These are phyloP conservation scores for Hibiscus trionum DNA, from an alignment of 345 rosid genomes.

Conservation along the genomic window DNA sequence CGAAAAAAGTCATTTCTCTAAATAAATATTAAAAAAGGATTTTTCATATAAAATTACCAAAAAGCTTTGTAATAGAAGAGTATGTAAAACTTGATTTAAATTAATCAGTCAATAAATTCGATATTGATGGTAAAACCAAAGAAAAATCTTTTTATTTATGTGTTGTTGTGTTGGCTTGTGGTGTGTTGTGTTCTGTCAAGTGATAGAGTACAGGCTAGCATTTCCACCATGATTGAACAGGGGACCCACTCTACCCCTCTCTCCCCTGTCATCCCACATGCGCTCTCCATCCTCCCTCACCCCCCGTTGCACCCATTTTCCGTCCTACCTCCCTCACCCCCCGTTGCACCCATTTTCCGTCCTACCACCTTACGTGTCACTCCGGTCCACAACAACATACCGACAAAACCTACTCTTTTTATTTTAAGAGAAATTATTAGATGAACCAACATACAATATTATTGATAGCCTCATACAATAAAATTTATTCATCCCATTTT, in stretches of 20 bases:
- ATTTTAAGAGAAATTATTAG: too few species aligned
- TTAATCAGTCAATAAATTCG: too few species aligned
- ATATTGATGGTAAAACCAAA: too few species aligned
- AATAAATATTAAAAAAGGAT: too few species aligned
- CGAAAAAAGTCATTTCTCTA: too few species aligned
- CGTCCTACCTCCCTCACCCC: constrained; percentile 12
- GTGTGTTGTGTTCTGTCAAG: constrained; percentile 38
- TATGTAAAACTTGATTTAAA: too few species aligned
- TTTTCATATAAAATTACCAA: too few species aligned
- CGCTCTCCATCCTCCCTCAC: constrained; percentile 27
- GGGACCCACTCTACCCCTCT: constrained; percentile 26
- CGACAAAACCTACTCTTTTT: background rate
- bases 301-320: background rate
- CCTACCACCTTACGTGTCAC: constrained; percentile 9
- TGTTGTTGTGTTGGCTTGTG: background rate
- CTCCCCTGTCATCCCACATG: constrained; percentile 59
- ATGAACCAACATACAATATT: too few species aligned
- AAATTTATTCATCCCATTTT: too few species aligned
- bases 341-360: background rate
- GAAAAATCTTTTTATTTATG: too few species aligned
- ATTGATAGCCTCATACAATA: too few species aligned
- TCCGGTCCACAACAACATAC: background rate
- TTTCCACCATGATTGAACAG: constrained; percentile 34
- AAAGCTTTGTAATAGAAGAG: too few species aligned
- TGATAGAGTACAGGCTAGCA: constrained; percentile 59